Evolutionary conservation across 2,329 filamentous ascomycete genomes (phyloP).

Genomic region (Daldinia eschscholtzii): DNA sequence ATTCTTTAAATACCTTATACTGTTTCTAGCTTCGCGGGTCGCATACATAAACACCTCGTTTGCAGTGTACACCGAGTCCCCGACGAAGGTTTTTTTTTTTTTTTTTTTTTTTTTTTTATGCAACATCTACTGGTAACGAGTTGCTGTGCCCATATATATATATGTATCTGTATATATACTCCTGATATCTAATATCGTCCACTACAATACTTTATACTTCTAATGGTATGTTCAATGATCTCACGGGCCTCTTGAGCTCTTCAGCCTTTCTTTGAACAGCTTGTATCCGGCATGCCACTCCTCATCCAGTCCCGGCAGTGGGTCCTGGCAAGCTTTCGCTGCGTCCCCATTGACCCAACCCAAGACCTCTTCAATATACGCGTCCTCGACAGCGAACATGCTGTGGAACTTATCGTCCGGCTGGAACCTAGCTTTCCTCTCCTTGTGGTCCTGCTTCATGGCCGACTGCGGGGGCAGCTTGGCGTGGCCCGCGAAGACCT

Average conservation of each 20-base stretch:
- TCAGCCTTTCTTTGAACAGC: constrained; percentile 32
- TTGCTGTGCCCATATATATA: neutral
- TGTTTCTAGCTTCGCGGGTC: too few relatives aligned
- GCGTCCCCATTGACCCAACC: constrained; percentile 49
- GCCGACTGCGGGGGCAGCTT: constrained; percentile 59
- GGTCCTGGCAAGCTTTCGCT: constrained; percentile 41
- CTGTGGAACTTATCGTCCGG: constrained; percentile 57
- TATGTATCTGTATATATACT: neutral
- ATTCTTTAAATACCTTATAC: too few relatives aligned
- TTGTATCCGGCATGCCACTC: constrained; percentile 50
- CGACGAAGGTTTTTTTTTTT: too few relatives aligned
- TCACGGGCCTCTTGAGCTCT: constrained; percentile 3
- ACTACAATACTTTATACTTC: neutral
- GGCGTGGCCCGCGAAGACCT: constrained; percentile 66
- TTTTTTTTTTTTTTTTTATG: neutral
- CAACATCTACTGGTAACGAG: neutral
- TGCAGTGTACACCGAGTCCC: too few relatives aligned
- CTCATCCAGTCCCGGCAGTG: constrained; percentile 52
- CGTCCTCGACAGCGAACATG: constrained; percentile 51
- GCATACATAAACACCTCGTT: too few relatives aligned
- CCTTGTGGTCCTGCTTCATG: constrained; percentile 55
- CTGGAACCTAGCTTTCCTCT: constrained; percentile 48
- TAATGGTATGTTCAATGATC: neutral
- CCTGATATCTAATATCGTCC: neutral
- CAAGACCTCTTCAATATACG: constrained; percentile 53